These are phyloP conservation scores for Fusarium sp. DNA, from an alignment of 2,329 filamentous ascomycete genomes.

Conservation along the genomic window DNA sequence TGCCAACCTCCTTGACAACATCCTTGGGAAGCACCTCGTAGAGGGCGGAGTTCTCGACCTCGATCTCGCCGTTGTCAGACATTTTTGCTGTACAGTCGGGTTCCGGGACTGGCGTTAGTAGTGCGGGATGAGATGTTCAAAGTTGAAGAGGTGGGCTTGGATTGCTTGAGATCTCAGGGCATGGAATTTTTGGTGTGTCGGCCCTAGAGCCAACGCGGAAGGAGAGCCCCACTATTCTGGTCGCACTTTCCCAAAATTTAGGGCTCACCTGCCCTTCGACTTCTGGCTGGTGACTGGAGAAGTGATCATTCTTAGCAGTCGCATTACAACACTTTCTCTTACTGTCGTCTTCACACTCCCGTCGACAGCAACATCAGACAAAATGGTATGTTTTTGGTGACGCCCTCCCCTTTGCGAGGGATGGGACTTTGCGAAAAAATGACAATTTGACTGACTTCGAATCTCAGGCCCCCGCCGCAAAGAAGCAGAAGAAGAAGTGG, in stretches of 20 bases:
- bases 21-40: conserved; percentile 93
- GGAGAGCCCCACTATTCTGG: neutral
- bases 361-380: conserved; percentile 58
- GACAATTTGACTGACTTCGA: conserved; percentile 41
- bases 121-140: conserved; percentile 50
- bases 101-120: conserved; percentile 54
- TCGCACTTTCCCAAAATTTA: conserved; percentile 28
- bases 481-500: conserved; percentile 67
- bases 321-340: conserved; percentile 50
- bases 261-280: conserved; percentile 47
- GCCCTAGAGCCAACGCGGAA: neutral
- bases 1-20: conserved; percentile 87
- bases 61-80: conserved; percentile 96
- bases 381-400: conserved; percentile 55
- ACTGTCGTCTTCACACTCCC: conserved; percentile 33
- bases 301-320: conserved; percentile 30
- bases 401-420: conserved; percentile 1
- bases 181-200: conserved; percentile 18
- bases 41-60: conserved; percentile 82
- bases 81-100: conserved; percentile 69
- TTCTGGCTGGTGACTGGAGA: conserved; percentile 45
- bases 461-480: conserved; percentile 58
- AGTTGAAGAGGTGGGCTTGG: conserved; percentile 29
- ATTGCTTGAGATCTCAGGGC: conserved; percentile 13
- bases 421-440: conserved; percentile 14